These are phyloP conservation scores for Pichia sp. DNA, from an alignment of 1,139 yeast genomes.

Conservation along the genomic window DNA sequence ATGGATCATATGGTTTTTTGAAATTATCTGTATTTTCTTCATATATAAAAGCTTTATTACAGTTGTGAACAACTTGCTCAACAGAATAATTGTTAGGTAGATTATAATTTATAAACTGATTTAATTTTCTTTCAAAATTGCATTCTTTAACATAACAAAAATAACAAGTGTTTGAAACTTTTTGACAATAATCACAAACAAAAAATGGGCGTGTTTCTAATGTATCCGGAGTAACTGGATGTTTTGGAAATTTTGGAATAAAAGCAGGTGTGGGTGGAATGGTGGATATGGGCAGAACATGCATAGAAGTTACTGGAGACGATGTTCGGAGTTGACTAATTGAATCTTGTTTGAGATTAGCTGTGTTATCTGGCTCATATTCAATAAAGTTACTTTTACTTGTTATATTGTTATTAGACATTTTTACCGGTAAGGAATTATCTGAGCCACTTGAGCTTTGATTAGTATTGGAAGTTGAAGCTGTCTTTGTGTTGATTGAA, in stretches of 20 bases:
- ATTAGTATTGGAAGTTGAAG: not conserved
- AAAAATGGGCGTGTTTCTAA: constrained; percentile 4
- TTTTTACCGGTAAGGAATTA: no score
- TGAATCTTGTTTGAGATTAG: no score
- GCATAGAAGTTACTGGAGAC: no score
- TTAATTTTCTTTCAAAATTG: constrained; percentile 9
- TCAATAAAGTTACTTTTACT: no score
- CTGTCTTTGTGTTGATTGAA: no score
- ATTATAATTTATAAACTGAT: constrained; percentile 10
- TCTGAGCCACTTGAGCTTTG: no score
- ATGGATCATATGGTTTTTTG: constrained; percentile 6
- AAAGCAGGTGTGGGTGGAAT: no score
- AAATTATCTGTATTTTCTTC: constrained; percentile 10
- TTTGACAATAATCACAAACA: constrained; percentile 12
- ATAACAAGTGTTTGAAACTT: constrained; percentile 10
- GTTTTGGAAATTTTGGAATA: not conserved
- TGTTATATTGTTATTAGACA: no score
- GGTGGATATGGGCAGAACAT: no score
- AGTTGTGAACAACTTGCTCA: constrained; percentile 5
- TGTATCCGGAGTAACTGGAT: not conserved
- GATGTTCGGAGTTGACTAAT: no score
- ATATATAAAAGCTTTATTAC: constrained; percentile 6
- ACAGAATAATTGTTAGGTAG: constrained; percentile 6
- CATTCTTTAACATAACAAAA: constrained; percentile 9
- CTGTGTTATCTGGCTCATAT: no score